Evolutionary conservation across 495 filamentous ascomycete species (phyloP), one percentile per base, ranked within the genome.

Genomic region (Entonaema liquescens): DNA sequence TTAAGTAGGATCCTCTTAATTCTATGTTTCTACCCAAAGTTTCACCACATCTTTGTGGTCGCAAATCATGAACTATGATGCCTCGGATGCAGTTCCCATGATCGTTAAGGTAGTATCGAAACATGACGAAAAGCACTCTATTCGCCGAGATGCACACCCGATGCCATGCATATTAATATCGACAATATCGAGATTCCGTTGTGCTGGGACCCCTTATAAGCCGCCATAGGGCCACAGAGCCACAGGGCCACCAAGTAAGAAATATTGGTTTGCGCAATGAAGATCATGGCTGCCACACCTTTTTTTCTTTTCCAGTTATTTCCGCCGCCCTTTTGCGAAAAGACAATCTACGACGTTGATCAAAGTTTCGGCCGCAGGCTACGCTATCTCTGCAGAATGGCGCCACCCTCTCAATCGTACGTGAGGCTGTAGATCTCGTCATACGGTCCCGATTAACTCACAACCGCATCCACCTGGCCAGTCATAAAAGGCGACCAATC

Each of bases 11-110:
- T 38, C 50, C 53, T 63, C 47, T 40, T 61, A 9, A 9, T 63
- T 52, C 67, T 55, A 54, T 73, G 42, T 70, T 59, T 65, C 61
- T 73, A 77, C 75, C 73, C 70, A 77, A 76, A 54, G 75, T 77
- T 50, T 50, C 71, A 77, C 75, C 33, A 25, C 73, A 54, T 73
- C 58, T 36, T 28, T 35, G 17, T 56, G n/a, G 3, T 15, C 29
- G 12, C n/a, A 31, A 12, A 2, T 19, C 9, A 56, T 36, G 28
- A 59, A 54, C 36, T 31, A 64, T 26, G 62, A 52, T 44, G 56
- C 60, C 60, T 72, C 68, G 73, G 70, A 65, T 65, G 31, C 26
- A 62, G 62, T 60, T 67, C 29, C 67, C 58, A 40, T 35, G 62
- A 66, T 65, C 54, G 25, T 44, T 28, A 23, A 33, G 53, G 62